Evolutionary conservation across 495 filamentous ascomycete species (phyloP).

Genomic region (Wilcoxina mikolae): DNA sequence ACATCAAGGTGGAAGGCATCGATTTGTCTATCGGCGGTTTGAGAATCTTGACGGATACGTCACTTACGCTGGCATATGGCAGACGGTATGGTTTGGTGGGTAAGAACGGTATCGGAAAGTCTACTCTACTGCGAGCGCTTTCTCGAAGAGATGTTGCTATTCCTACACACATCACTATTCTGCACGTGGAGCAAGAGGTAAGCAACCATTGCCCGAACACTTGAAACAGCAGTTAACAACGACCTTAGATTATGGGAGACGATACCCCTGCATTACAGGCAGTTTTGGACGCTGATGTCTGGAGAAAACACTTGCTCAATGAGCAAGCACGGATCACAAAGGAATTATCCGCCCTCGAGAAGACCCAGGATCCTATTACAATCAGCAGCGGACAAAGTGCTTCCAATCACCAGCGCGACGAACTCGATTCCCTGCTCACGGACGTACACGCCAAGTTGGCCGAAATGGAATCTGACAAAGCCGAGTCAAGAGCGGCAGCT

Average conservation of each 20-base stretch:
- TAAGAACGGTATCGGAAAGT: conserved; percentile 99
- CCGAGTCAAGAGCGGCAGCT: conserved; percentile 83
- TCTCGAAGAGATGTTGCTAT: conserved; percentile 88
- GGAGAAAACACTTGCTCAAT: conserved; percentile 85
- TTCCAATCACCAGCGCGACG: conserved; percentile 77
- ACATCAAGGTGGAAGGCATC: conserved; percentile 93
- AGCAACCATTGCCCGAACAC: conserved; percentile 7
- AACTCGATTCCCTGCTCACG: conserved; percentile 69
- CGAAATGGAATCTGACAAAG: conserved; percentile 99
- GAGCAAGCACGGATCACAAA: conserved; percentile 83
- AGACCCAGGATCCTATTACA: conserved; percentile 42
- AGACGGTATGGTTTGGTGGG: conserved; percentile 93
- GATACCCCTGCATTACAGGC: conserved; percentile 92
- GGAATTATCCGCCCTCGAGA: conserved; percentile 64
- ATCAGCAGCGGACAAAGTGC: conserved; percentile 66
- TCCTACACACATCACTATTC: conserved; percentile 92
- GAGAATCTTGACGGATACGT: conserved; percentile 80
- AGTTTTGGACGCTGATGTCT: conserved; percentile 94
- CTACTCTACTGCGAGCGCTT: conserved; percentile 77
- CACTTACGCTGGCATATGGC: conserved; percentile 78
- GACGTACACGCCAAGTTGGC: conserved; percentile 86
- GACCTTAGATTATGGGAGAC: conserved; percentile 68
- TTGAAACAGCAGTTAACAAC: not conserved
- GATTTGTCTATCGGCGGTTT: conserved; percentile 83
- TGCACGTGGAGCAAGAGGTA: conserved; percentile 98